phyloP scores from a whole-genome alignment of 169 alveolate species.

The Miamiensis avidus region DNA sequence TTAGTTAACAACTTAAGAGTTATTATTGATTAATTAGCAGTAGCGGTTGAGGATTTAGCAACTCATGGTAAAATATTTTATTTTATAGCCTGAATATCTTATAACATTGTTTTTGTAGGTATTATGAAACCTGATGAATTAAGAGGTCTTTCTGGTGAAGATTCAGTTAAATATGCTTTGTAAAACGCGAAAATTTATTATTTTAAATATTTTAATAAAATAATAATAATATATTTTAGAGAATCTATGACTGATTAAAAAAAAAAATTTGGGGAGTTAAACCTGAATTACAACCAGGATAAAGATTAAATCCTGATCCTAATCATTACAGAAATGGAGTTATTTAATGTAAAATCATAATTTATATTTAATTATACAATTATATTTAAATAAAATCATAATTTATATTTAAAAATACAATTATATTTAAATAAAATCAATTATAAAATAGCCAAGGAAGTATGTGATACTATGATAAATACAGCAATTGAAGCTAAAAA shows the following conservation, averaged over 20 bases:
- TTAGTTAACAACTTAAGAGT: slow-evolving; percentile 83
- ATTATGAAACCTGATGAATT: slow-evolving; percentile 90
- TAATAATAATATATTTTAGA: background rate
- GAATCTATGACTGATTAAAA: slow-evolving; percentile 38
- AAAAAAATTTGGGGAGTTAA: slow-evolving; percentile 35
- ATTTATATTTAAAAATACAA: too few relatives aligned
- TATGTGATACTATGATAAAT: slow-evolving; percentile 83
- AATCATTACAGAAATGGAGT: slow-evolving; percentile 93
- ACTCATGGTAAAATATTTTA: slow-evolving; percentile 86
- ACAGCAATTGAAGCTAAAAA: slow-evolving; percentile 85
- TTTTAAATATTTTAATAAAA: background rate
- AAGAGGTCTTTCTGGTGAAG: slow-evolving; percentile 93
- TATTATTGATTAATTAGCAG: slow-evolving; percentile 82
- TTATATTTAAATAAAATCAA: too few relatives aligned
- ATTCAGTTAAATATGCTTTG: slow-evolving; percentile 48
- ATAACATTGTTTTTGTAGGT: background rate
- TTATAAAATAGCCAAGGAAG: too few relatives aligned
- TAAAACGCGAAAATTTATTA: slow-evolving; percentile 27
- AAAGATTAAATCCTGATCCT: slow-evolving; percentile 90
- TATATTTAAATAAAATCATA: too few relatives aligned
- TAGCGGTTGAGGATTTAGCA: slow-evolving; percentile 88
- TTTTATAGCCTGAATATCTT: too few relatives aligned
- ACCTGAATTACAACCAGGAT: slow-evolving; percentile 79
- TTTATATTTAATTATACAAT: too few relatives aligned
- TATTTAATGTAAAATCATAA: slow-evolving; percentile 89